Evolutionary conservation across 371 early-diverging fungal species (phyloP).

Genomic region (Mucor mucedo): DNA sequence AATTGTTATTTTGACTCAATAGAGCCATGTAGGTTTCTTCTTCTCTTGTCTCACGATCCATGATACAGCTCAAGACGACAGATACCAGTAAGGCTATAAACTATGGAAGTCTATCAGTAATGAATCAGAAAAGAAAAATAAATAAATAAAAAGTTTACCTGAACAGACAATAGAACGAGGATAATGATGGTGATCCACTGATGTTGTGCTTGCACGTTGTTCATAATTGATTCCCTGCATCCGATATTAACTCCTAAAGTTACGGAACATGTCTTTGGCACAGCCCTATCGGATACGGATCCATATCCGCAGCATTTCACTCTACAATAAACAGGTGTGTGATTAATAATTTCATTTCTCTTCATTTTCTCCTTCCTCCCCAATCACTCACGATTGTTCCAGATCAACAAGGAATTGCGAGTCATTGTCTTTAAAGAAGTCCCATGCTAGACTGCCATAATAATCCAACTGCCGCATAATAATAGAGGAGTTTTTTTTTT

Average conservation of each 20-base stretch:
- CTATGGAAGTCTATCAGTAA: slow-evolving; percentile 10
- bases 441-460: slow-evolving; percentile 39
- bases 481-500: background rate
- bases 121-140: background rate
- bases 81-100: slow-evolving; percentile 22
- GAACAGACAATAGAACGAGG: slow-evolving; percentile 8
- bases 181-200: slow-evolving; percentile 24
- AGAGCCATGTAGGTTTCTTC: slow-evolving; percentile 32
- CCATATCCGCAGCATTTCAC: slow-evolving; percentile 36
- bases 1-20: slow-evolving; percentile 21
- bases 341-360: too few relatives aligned
- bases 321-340: slow-evolving; percentile 11
- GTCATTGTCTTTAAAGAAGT: slow-evolving; percentile 38
- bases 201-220: slow-evolving; percentile 16
- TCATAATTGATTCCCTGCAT: slow-evolving; percentile 23
- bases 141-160: slow-evolving; percentile 20
- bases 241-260: slow-evolving; percentile 13
- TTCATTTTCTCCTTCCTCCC: too few relatives aligned
- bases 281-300: slow-evolving; percentile 24
- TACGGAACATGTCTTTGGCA: slow-evolving; percentile 24
- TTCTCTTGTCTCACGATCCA: slow-evolving; percentile 32
- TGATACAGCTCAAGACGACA: slow-evolving; percentile 19
- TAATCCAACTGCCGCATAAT: slow-evolving; percentile 22
- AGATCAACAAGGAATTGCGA: slow-evolving; percentile 27
- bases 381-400: slow-evolving; percentile 34